Percentiles rank a stretch among this genome's conserved stretches.
These are phyloP conservation scores for Cryomyces minteri DNA, from an alignment of 495 filamentous ascomycete species.

Conservation along the genomic window DNA sequence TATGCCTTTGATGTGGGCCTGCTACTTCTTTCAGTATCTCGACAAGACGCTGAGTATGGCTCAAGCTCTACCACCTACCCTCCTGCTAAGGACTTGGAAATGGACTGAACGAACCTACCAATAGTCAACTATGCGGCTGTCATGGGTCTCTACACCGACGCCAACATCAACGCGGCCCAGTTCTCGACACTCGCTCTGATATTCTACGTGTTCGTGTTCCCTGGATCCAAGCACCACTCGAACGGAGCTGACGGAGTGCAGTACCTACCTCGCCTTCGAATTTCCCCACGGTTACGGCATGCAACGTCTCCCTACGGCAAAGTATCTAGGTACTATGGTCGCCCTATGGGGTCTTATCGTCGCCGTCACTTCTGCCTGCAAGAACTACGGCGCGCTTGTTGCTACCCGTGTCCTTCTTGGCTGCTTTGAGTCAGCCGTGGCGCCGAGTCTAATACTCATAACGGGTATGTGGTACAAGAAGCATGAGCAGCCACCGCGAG, in stretches of 20 bases:
- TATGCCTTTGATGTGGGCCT: conserved; percentile 12
- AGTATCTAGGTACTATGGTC: conserved; percentile 2
- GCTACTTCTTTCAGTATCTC: conserved; percentile 13
- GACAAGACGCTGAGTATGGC: conserved; percentile 7
- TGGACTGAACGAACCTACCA: not conserved
- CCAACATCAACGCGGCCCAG: conserved; percentile 1
- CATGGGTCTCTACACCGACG: conserved; percentile 7
- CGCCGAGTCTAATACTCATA: conserved; percentile 2
- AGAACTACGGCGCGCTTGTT: not conserved
- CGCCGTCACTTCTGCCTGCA: not conserved
- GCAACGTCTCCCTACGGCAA: conserved; percentile 5
- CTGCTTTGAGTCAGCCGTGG: conserved; percentile 1
- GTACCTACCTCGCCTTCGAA: conserved; percentile 4
- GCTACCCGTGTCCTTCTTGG: conserved; percentile 1
- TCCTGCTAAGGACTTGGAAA: not conserved
- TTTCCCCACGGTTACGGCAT: conserved; percentile 4
- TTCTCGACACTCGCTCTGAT: conserved; percentile 2
- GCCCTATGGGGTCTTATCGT: conserved; percentile 3
- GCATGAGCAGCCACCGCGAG: conserved; percentile 1
- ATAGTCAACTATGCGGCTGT: conserved; percentile 5
- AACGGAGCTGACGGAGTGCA: not conserved
- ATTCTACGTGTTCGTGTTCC: conserved; percentile 3
- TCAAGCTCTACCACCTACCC: conserved; percentile 2
- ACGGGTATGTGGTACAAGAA: conserved; percentile 7
- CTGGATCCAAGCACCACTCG: not conserved